Conservation (phyloP, 306 rosid genomes). For the Lathyrus oleraceus region DNA sequence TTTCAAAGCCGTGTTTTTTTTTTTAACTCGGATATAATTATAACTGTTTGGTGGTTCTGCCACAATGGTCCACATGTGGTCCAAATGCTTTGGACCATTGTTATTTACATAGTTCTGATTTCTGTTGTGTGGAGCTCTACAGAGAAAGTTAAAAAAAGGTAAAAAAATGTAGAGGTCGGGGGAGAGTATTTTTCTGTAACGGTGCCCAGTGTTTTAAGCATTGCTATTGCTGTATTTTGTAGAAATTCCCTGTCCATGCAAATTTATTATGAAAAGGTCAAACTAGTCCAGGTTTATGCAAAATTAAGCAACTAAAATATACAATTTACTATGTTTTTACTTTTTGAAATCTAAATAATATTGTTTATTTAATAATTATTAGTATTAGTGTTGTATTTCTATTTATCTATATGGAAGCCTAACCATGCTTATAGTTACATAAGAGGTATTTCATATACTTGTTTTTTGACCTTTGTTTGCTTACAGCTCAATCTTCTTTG, state of each 20-base stretch:
- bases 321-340: constrained; percentile 10
- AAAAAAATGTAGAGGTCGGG: constrained; percentile 9
- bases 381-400: neutral
- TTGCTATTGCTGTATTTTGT: constrained; percentile 15
- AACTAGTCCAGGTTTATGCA: constrained; percentile 13
- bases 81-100: constrained; percentile 21
- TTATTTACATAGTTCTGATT: constrained; percentile 16
- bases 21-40: neutral
- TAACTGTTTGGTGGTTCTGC: constrained; percentile 9
- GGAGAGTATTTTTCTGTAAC: constrained; percentile 1
- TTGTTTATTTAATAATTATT: neutral
- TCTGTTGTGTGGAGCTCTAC: constrained; percentile 11
- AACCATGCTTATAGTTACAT: constrained; percentile 2
- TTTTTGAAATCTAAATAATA: constrained; percentile 7
- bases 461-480: constrained; percentile 24
- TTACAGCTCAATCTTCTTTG: neutral
- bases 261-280: constrained; percentile 18
- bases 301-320: neutral
- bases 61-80: constrained; percentile 16
- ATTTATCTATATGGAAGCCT: constrained; percentile 7
- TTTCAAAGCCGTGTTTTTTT: neutral
- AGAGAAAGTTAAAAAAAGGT: constrained; percentile 4
- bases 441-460: constrained; percentile 18
- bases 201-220: neutral
- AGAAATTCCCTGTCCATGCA: neutral